phyloP scores from a whole-genome alignment of 345 rosid species.

The Arabis alpina region DNA sequence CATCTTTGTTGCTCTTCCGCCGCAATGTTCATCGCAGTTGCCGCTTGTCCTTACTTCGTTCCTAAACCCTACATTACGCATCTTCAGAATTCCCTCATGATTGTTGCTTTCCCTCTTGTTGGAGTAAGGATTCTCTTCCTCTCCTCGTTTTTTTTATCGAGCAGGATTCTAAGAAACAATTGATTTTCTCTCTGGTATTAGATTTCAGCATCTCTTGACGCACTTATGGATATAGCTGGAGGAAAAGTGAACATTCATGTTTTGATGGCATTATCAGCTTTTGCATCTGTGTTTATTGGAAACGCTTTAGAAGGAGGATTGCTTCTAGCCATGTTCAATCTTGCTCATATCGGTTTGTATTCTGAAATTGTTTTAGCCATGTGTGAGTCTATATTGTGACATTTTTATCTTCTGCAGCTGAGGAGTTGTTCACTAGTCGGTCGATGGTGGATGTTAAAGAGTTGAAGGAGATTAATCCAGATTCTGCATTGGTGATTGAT shows the following conservation, averaged over 20 bases:
- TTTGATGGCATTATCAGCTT: constrained; percentile 89
- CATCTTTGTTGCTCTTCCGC: constrained; percentile 74
- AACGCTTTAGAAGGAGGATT: constrained; percentile 87
- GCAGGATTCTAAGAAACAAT: not conserved
- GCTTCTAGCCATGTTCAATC: constrained; percentile 90
- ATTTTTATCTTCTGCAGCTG: constrained; percentile 56
- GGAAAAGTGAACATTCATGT: constrained; percentile 94
- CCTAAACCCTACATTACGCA: constrained; percentile 68
- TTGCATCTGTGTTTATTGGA: constrained; percentile 88
- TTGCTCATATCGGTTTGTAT: constrained; percentile 77
- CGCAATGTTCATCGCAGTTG: constrained; percentile 68
- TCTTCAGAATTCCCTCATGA: constrained; percentile 60
- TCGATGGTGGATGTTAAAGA: constrained; percentile 89
- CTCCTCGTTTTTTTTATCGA: not conserved
- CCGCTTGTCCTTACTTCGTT: constrained; percentile 62
- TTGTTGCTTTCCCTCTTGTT: constrained; percentile 80
- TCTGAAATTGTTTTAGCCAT: not conserved
- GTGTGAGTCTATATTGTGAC: not conserved
- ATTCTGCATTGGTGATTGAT: constrained; percentile 66
- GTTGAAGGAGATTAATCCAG: constrained; percentile 83
- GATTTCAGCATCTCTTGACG: constrained; percentile 90
- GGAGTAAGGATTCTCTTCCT: constrained; percentile 54
- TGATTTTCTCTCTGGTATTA: constrained; percentile 22
- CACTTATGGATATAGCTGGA: constrained; percentile 74
- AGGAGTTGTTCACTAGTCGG: constrained; percentile 82